Conservation (phyloP, 805 yeast species). For the Saccharomycopsis sp. region DNA sequence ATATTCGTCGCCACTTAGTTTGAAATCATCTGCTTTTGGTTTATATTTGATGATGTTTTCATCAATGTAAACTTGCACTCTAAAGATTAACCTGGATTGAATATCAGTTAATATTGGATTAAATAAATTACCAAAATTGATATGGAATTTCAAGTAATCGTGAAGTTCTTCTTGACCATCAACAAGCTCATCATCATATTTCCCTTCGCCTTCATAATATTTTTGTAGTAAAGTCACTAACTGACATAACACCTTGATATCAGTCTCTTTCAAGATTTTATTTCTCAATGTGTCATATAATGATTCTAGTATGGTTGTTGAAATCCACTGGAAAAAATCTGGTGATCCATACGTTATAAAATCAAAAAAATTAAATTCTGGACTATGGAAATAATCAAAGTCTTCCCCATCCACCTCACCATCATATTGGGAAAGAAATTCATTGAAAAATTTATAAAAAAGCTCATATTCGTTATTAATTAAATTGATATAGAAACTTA, state of each 20-base stretch:
- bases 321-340: slow-evolving; percentile 51
- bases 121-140: slow-evolving; percentile 54
- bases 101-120: slow-evolving; percentile 68
- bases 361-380: slow-evolving; percentile 17
- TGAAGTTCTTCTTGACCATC: slow-evolving; percentile 16
- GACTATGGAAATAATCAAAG: slow-evolving; percentile 16
- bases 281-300: slow-evolving; percentile 65
- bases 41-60: slow-evolving; percentile 58
- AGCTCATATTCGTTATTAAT: slow-evolving; percentile 55
- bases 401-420: slow-evolving; percentile 5
- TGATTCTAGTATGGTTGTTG: slow-evolving; percentile 57
- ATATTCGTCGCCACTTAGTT: slow-evolving; percentile 33
- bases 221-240: slow-evolving; percentile 61
- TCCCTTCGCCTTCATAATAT: slow-evolving; percentile 43
- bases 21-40: slow-evolving; percentile 63
- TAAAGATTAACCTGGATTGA: slow-evolving; percentile 73
- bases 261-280: slow-evolving; percentile 60
- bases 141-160: slow-evolving; percentile 28
- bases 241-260: slow-evolving; percentile 66
- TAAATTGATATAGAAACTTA: slow-evolving; percentile 53
- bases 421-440: slow-evolving; percentile 21
- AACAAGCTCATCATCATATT: slow-evolving; percentile 22
- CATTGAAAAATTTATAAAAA: slow-evolving; percentile 48
- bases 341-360: slow-evolving; percentile 18
- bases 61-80: slow-evolving; percentile 69